Evolutionary conservation across 495 filamentous ascomycete genomes (phyloP).

Genomic region (Talaromyces ruber): DNA sequence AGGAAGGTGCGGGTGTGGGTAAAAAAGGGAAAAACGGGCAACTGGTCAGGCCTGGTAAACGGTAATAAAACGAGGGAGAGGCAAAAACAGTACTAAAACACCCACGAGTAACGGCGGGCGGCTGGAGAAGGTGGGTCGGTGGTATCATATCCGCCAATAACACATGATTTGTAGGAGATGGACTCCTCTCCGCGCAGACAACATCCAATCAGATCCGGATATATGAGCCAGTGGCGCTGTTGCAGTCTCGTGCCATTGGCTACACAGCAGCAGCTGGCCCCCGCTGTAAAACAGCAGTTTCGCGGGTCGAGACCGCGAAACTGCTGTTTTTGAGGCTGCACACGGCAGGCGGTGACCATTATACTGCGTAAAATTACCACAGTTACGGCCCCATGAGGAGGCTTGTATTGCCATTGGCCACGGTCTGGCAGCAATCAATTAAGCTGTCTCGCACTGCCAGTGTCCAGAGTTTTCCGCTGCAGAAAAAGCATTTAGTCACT

Average conservation of each 20-base stretch:
- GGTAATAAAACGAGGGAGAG: constrained; percentile 13
- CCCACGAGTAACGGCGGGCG: not conserved
- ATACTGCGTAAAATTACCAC: not conserved
- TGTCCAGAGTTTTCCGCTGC: not conserved
- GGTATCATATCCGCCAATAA: not conserved
- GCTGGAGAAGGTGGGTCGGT: not conserved
- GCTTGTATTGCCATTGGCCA: not conserved
- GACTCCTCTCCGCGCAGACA: not conserved
- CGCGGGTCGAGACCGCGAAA: not conserved
- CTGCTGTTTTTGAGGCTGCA: not conserved
- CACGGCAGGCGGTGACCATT: constrained; percentile 3
- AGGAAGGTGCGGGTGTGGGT: constrained; percentile 2
- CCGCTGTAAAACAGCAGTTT: not conserved
- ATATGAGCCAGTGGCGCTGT: not conserved
- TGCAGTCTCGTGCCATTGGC: not conserved
- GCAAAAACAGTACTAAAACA: no score
- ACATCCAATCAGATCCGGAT: not conserved
- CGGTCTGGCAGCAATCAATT: not conserved
- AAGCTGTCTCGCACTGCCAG: not conserved
- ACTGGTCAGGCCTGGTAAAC: not conserved
- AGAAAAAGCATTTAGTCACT: not conserved
- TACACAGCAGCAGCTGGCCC: not conserved
- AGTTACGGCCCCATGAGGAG: not conserved
- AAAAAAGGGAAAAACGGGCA: constrained; percentile 1
- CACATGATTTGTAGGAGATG: not conserved